Percentiles rank a stretch among this genome's conserved stretches.
These are phyloP conservation scores for Tetrahymena thermophila DNA, from an alignment of 73 alveolate species.

Conservation along the genomic window DNA sequence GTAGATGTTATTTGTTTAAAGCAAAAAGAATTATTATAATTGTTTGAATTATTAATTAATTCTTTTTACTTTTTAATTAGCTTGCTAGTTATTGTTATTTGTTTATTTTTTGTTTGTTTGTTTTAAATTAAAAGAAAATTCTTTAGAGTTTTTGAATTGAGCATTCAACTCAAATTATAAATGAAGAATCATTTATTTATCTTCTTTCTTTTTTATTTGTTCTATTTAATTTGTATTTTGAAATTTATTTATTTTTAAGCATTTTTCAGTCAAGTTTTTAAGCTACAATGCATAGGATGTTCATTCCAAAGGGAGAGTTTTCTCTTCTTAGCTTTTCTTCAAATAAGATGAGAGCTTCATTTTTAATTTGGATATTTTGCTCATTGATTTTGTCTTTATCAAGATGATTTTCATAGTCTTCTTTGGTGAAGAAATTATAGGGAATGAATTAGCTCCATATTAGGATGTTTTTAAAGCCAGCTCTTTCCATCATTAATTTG, in stretches of 20 bases:
- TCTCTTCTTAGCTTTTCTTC: not conserved
- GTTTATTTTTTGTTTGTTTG: too few species aligned
- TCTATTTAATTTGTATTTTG: not conserved
- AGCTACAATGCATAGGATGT: not conserved
- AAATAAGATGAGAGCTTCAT: not conserved
- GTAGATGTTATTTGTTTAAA: too few species aligned
- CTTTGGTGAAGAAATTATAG: not conserved
- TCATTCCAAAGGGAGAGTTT: not conserved
- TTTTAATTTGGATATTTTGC: not conserved
- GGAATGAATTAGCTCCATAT: not conserved
- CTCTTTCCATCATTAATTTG: not conserved
- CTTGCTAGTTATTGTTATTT: not conserved
- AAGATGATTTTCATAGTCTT: not conserved
- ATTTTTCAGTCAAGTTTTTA: not conserved
- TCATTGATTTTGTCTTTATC: not conserved
- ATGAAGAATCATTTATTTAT: too few species aligned
- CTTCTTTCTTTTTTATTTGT: too few species aligned
- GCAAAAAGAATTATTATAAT: not conserved
- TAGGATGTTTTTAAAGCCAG: not conserved
- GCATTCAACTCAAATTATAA: too few species aligned
- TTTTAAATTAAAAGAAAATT: not conserved
- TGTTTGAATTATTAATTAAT: too few species aligned
- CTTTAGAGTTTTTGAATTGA: not conserved
- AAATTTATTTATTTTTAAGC: not conserved
- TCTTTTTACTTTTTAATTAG: too few species aligned